Conservation (phyloP, 768 basidiomycete genomes). For the Mycena vulgaris region DNA sequence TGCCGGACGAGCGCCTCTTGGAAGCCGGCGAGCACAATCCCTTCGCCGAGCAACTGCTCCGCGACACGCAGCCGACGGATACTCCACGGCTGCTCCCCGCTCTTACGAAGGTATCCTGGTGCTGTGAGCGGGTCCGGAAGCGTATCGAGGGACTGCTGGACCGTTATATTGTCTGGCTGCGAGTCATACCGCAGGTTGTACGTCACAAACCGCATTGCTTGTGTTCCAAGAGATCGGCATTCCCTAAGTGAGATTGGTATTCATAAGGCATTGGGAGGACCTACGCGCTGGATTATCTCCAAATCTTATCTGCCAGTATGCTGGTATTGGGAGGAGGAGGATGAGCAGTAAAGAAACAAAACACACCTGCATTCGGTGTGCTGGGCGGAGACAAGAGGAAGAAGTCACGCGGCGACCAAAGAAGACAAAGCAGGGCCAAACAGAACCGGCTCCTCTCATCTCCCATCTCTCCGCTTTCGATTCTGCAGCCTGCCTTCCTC, state of each 20-base stretch:
- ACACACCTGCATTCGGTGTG: neutral
- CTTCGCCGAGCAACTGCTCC: constrained; percentile 59
- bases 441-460: too few species aligned
- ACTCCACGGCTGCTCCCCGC: constrained; percentile 70
- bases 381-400: too few species aligned
- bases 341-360: neutral
- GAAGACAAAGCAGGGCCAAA: too few species aligned
- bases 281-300: neutral
- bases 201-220: constrained; percentile 56
- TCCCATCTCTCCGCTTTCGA: too few species aligned
- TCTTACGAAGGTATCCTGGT: constrained; percentile 49
- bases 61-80: constrained; percentile 63
- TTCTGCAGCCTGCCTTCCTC: too few species aligned
- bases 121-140: constrained; percentile 60
- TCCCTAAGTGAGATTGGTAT: neutral
- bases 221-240: too few species aligned
- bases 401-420: too few species aligned
- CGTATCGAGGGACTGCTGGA: constrained; percentile 59
- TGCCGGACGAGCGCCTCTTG: constrained; percentile 72
- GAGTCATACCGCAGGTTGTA: constrained; percentile 73
- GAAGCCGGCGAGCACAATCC: constrained; percentile 59
- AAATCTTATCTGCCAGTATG: neutral
- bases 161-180: constrained; percentile 64
- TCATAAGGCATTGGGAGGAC: neutral
- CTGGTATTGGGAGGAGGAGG: neutral